Evolutionary conservation across 768 basidiomycete genomes (phyloP), one percentile per base, ranked within the genome.

Genomic region (Lactarius vividus): DNA sequence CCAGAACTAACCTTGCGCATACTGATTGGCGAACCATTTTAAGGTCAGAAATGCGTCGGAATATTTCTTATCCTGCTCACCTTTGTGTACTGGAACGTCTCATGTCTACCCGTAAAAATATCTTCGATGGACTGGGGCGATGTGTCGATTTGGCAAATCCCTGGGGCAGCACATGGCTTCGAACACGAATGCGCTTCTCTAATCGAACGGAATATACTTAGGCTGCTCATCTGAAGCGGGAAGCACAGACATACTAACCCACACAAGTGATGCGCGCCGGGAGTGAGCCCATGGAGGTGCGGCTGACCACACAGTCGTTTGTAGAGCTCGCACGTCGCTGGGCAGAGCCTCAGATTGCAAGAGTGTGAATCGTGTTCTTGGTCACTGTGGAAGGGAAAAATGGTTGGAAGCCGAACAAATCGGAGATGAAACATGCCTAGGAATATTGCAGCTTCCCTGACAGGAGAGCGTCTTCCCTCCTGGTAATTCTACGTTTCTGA

Each of bases 31-130:
- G 16, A 3, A 16, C 26, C 16, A 37, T 29, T 20, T 35, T n/a
- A 7, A 31, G n/a, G 4, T 57, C 31, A 61, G 42, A 29, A 18
- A 56, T 16, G 13, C 2, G 15, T 6, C 6, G 23, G 2, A 5
- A 4, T n/a, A 18, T 4, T 26, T n/a, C 15, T 3, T 4, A 56
- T 16, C 13, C 20, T 8, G 67, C 73, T 28, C 59, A 84, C 87
- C 79, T 87, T 88, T 0, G 87, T 88, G 59, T 85, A 88, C 69
- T 84, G 81, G 69, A 87, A 88, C 0, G 82, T 83, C 68, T 85
- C 84, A 59, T 86, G 83, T 62, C 74, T 75, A 0, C 87, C 87
- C 0, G 80, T 83, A 68, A 87, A 88, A 0, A 84, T 86, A 6
- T 85, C 83, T 69, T 86, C 82, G 23, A 88, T 81, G 0, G 85